Evolutionary conservation across 495 filamentous ascomycete species (phyloP), one percentile per base, ranked within the genome.

Genomic region (Penicilliopsis zonata): DNA sequence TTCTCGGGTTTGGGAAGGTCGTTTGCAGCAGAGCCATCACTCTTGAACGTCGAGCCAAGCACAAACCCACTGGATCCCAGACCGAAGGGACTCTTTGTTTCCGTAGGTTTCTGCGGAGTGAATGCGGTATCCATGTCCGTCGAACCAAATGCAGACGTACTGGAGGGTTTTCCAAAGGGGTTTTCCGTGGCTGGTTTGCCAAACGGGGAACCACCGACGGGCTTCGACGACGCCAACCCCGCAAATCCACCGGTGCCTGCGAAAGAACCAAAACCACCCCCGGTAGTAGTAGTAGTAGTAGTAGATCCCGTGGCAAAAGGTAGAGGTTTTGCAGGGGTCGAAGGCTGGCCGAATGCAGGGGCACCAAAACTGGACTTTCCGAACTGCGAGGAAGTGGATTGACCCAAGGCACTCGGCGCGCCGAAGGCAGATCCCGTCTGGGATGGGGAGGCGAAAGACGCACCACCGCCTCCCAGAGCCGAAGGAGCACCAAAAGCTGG

Each of bases 21-120:
- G 38, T 80, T 74, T 30, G 69, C 70, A 15, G 70, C 70, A 31
- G 66, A 59, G 6, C 67, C 68, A 47, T 93, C 87, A 18, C 65
- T 65, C 51, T 90, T 86, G 57, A 95, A 95, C 9, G 74, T 80
- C 26, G 79, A 82, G 2, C 71, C 77, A 13, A 95, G 65, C 15
- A 74, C 73, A 49, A 95, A 94, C 0, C 69, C 65, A 31, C 54
- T 42, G 10, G 40, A 28, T 7, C 61, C 57, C 20, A 63, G 49
- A 10, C 76, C 74, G 49, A 86, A 78, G 4, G 55, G 49, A 7
- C 53, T 53, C 24, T 59, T 49, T 27, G 57, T 30, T 28, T 46
- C 47, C 3, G 40, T 43, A 5, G 55, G 39, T 18, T 60, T 60
- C 36, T 68, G 55, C 7, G 57, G 28, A 1, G 43, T 28, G 35